Evolutionary conservation across 2,329 filamentous ascomycete species (phyloP), one percentile per base, ranked within the genome.

Genomic region (Ophiostoma sp.): DNA sequence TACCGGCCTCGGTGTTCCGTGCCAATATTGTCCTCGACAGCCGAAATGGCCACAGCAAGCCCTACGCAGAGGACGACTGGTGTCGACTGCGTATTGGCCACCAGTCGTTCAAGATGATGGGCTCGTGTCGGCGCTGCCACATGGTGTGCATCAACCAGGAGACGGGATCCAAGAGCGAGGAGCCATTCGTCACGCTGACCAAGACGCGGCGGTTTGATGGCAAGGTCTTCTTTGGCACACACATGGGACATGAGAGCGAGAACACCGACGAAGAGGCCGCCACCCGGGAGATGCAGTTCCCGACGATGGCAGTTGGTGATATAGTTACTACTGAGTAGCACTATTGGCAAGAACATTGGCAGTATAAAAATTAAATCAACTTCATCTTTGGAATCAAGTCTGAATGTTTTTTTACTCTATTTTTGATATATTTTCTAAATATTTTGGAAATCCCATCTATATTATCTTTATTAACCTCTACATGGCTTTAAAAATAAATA

Each of bases 101-200:
- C 1, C 84, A 89, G 71, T n/a, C 66, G 0, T 91, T 92, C 75
- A 83, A 90, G 72, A 87, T 96, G 76, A 80, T 98, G 4, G 94
- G 94, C 0, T 87, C 91, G 3, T 99, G 95, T 76, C 87, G 93
- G 72, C 84, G 95, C 71, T 99, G 95, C 75, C 93, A 97, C 78
- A 98, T 99, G 94, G 90, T 99, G 11, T 97, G 94, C 77, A 87
- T 98, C 65, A 89, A 99, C 76, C 95, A 97, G 78, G 83, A 88
- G 66, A 97, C 90, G 15, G 93, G 89, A 0, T 84, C 88, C 73
- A 91, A 88, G 77, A 87, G 89, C 73, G 88, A 93, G 73, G 95
- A 98, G 78, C 95, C 95, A 0, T 96, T 95, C 76, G 86, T 91
- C 3, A 97, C 93, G 0, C 81, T 99, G 71, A 90, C 91, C 1